phyloP scores from a whole-genome alignment of 2,329 filamentous ascomycete species.

The Aspergillus sp. region DNA sequence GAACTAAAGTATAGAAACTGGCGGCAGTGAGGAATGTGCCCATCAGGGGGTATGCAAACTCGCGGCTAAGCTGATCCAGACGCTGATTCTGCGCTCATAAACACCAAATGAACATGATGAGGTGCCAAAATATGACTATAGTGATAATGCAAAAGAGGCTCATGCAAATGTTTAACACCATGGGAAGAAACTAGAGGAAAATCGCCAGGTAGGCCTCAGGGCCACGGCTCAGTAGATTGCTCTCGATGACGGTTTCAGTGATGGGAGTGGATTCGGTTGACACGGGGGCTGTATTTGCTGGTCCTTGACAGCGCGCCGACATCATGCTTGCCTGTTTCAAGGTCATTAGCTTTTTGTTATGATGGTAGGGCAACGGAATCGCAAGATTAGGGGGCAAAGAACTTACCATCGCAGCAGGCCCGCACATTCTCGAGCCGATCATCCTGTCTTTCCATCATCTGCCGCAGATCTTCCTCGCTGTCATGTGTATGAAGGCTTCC shows the following conservation, averaged over 20 bases:
- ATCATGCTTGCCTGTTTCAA: conserved; percentile 67
- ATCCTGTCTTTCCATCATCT: conserved; percentile 70
- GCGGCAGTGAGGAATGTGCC: conserved; percentile 1
- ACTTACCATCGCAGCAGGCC: conserved; percentile 93
- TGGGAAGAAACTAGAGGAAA: neutral
- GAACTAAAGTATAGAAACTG: conserved; percentile 8
- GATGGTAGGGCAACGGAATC: neutral
- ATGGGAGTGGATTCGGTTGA: conserved; percentile 43
- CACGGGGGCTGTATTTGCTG: conserved; percentile 44
- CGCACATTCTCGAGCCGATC: conserved; percentile 91
- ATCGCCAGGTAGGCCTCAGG: conserved; percentile 5
- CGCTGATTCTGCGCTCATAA: conserved; percentile 7
- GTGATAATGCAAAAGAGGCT: conserved; percentile 4
- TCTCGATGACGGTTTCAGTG: conserved; percentile 22
- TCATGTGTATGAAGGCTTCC: conserved; percentile 57
- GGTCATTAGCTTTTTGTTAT: neutral
- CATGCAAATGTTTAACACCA: conserved; percentile 4
- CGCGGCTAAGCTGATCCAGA: neutral
- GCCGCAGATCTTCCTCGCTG: conserved; percentile 78
- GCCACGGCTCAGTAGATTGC: neutral
- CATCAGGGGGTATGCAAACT: conserved; percentile 1
- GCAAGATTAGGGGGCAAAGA: conserved; percentile 17
- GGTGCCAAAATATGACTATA: neutral
- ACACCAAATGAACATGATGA: neutral
- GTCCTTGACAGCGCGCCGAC: conserved; percentile 53